Conservation (phyloP, 2,329 filamentous ascomycete species). For the Aspergillus clavatus region DNA sequence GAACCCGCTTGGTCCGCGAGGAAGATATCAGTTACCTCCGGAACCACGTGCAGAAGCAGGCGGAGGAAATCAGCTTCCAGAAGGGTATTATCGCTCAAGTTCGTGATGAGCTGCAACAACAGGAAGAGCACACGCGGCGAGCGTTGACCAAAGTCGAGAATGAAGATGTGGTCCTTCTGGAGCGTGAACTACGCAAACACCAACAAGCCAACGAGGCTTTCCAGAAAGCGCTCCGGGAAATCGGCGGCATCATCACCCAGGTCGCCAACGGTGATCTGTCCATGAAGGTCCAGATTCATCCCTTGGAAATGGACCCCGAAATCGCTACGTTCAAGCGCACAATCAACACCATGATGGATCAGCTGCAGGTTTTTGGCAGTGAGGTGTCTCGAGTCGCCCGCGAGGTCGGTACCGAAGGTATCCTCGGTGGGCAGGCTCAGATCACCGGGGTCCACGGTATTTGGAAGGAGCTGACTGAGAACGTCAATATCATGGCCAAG, state of each 20-base stretch:
- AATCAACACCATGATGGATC: slow-evolving; percentile 99
- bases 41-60: slow-evolving; percentile 90
- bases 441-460: slow-evolving; percentile 93
- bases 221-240: slow-evolving; percentile 93
- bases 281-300: slow-evolving; percentile 94
- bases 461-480: slow-evolving; percentile 94
- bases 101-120: slow-evolving; percentile 77
- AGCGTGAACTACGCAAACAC: slow-evolving; percentile 92
- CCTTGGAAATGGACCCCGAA: slow-evolving; percentile 95
- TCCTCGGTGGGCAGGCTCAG: slow-evolving; percentile 87
- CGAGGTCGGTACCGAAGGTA: slow-evolving; percentile 93
- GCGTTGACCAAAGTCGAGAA: slow-evolving; percentile 78
- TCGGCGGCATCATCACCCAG: slow-evolving; percentile 94
- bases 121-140: slow-evolving; percentile 78
- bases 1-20: slow-evolving; percentile 56
- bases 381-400: slow-evolving; percentile 92
- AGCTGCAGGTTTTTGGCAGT: slow-evolving; percentile 91
- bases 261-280: slow-evolving; percentile 93
- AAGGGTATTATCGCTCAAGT: slow-evolving; percentile 80
- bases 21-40: slow-evolving; percentile 80
- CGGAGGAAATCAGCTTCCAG: slow-evolving; percentile 83
- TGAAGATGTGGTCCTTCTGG: slow-evolving; percentile 80
- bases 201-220: slow-evolving; percentile 98
- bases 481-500: slow-evolving; percentile 80
- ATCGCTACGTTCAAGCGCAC: slow-evolving; percentile 97